These are phyloP conservation scores for Sporormia fimetaria DNA, from an alignment of 495 filamentous ascomycete genomes.

Conservation along the genomic window DNA sequence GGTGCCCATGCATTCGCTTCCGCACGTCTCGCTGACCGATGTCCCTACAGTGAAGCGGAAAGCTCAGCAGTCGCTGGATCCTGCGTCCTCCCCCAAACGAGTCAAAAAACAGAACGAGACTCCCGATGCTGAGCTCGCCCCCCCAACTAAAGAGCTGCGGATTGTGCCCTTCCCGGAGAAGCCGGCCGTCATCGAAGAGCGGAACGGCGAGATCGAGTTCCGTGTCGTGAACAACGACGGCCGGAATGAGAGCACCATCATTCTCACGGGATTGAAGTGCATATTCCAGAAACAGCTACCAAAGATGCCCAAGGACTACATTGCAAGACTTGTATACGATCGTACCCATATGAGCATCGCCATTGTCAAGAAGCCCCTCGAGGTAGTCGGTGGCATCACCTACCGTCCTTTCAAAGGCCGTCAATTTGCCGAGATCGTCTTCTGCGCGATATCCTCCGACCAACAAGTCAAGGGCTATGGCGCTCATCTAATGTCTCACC, in stretches of 20 bases:
- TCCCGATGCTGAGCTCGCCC: constrained; percentile 38
- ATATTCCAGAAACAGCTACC: constrained; percentile 98
- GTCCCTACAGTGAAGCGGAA: constrained; percentile 54
- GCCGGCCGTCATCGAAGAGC: constrained; percentile 88
- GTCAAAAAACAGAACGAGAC: constrained; percentile 44
- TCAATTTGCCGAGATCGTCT: constrained; percentile 95
- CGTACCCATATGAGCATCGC: constrained; percentile 92
- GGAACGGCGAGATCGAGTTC: constrained; percentile 92
- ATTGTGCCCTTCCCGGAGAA: constrained; percentile 78
- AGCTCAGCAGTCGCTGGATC: constrained; percentile 57
- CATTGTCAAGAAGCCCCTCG: constrained; percentile 90
- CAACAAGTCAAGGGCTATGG: constrained; percentile 99
- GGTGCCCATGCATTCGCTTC: no score
- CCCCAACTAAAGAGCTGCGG: constrained; percentile 36
- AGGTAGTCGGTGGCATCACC: constrained; percentile 93
- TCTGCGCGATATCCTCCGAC: constrained; percentile 94
- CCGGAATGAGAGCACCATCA: constrained; percentile 75
- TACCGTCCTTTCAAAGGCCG: constrained; percentile 91
- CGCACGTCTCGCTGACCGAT: not conserved
- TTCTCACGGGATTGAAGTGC: constrained; percentile 90
- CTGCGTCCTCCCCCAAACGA: constrained; percentile 52
- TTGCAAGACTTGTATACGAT: constrained; percentile 92
- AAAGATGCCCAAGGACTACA: constrained; percentile 99
- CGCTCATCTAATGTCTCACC: constrained; percentile 92
- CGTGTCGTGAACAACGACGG: constrained; percentile 96